Conservation (phyloP, 2,329 filamentous ascomycete genomes). For the Pseudocercospora fuligena region DNA sequence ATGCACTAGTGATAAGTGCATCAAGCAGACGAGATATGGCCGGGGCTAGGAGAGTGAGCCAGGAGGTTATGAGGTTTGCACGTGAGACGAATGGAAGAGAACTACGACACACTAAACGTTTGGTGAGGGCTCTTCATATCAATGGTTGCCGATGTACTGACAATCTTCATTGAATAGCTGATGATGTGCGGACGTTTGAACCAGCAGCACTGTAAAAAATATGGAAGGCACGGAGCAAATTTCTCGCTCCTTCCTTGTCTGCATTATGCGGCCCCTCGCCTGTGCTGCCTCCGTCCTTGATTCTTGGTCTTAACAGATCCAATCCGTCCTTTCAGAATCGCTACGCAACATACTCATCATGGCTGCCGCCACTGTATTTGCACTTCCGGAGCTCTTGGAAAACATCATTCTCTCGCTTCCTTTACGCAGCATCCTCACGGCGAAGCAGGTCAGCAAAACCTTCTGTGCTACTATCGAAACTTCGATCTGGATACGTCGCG, state of each 20-base stretch:
- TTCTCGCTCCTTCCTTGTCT: background rate
- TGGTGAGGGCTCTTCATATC: background rate
- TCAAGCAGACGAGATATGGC: background rate
- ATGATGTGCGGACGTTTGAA: background rate
- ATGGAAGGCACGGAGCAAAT: background rate
- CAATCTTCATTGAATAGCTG: background rate
- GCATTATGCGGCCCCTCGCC: background rate
- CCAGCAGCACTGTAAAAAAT: background rate
- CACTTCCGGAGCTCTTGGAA: conserved; percentile 15
- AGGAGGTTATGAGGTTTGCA: background rate
- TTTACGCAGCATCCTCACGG: conserved; percentile 7
- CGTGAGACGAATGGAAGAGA: background rate
- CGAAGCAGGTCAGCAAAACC: conserved; percentile 4
- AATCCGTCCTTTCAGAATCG: background rate
- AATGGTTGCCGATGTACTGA: background rate
- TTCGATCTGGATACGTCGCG: conserved; percentile 9
- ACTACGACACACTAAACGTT: background rate
- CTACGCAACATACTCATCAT: conserved; percentile 7
- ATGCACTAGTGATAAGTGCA: background rate
- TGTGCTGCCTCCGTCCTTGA: background rate
- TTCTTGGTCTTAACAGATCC: background rate
- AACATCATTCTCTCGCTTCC: conserved; percentile 15
- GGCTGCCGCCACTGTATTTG: conserved; percentile 10
- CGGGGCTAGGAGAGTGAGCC: background rate
- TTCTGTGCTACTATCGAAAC: background rate